Conservation (phyloP, 2,329 filamentous ascomycete genomes). For the Decorospora gaudefroyi region DNA sequence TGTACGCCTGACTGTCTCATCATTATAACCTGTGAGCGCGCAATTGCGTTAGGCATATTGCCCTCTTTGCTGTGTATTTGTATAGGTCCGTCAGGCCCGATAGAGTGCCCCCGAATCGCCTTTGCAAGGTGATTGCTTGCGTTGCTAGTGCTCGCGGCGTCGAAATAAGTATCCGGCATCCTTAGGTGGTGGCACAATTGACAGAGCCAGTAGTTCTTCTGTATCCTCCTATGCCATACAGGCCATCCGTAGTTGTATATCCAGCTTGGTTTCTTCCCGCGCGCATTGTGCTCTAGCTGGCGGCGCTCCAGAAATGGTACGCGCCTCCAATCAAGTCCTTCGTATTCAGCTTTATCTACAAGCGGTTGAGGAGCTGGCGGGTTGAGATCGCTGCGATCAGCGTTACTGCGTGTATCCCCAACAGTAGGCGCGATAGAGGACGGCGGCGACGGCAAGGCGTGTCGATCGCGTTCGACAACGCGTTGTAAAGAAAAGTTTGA, state of each 20-base stretch:
- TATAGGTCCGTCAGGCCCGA: background rate
- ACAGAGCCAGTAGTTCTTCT: constrained; percentile 7
- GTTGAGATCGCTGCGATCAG: background rate
- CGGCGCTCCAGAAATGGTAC: background rate
- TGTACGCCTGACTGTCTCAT: background rate
- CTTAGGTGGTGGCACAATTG: background rate
- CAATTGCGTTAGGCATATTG: background rate
- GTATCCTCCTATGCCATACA: constrained; percentile 1
- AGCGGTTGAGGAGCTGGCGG: background rate
- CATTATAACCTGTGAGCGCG: background rate
- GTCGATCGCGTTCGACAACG: too few relatives aligned
- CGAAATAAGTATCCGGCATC: background rate
- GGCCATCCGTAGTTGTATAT: constrained; percentile 7
- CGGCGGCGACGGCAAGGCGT: background rate
- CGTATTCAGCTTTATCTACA: background rate
- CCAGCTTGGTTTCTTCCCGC: constrained; percentile 1
- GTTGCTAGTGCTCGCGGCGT: background rate
- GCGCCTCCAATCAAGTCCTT: background rate
- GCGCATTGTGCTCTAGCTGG: too few relatives aligned
- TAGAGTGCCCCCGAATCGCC: background rate
- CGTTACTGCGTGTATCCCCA: background rate
- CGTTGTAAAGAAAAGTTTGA: too few relatives aligned
- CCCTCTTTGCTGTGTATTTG: background rate
- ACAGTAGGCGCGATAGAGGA: background rate
- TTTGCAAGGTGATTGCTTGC: background rate